These are phyloP conservation scores for Penicillium frequentans DNA, from an alignment of 2,329 filamentous ascomycete genomes.

Conservation along the genomic window DNA sequence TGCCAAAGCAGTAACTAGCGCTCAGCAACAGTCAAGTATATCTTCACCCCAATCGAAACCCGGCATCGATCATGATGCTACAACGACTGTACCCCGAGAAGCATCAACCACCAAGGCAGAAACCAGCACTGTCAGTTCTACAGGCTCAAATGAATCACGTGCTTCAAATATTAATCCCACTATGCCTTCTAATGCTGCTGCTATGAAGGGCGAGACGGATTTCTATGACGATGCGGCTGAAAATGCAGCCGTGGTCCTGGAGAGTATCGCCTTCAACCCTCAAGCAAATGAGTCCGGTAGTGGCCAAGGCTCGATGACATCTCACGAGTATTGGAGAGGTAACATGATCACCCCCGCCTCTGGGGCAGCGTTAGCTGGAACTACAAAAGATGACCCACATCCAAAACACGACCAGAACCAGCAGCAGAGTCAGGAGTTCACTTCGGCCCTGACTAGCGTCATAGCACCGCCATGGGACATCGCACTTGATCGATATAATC, in stretches of 20 bases:
- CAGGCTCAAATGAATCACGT: background rate
- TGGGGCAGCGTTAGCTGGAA: background rate
- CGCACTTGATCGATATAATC: background rate
- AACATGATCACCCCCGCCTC: background rate
- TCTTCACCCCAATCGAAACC: background rate
- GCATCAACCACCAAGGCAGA: background rate
- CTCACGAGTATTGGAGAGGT: slow-evolving; percentile 1
- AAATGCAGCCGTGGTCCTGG: background rate
- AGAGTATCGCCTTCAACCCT: slow-evolving; percentile 1
- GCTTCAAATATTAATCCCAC: background rate
- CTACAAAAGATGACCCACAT: background rate
- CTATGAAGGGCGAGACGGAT: background rate
- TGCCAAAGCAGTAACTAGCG: background rate
- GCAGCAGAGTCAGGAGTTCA: background rate
- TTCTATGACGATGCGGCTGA: slow-evolving; percentile 2
- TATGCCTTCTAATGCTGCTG: background rate
- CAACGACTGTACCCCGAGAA: background rate
- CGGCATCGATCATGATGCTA: background rate
- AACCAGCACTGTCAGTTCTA: background rate
- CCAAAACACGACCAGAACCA: background rate
- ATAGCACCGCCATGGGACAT: background rate
- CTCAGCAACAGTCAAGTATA: background rate
- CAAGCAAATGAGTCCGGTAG: background rate
- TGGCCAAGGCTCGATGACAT: background rate
- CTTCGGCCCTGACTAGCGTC: background rate